Conservation (phyloP, 2,329 filamentous ascomycete genomes). For the Neophaeococcomyces aloes region DNA sequence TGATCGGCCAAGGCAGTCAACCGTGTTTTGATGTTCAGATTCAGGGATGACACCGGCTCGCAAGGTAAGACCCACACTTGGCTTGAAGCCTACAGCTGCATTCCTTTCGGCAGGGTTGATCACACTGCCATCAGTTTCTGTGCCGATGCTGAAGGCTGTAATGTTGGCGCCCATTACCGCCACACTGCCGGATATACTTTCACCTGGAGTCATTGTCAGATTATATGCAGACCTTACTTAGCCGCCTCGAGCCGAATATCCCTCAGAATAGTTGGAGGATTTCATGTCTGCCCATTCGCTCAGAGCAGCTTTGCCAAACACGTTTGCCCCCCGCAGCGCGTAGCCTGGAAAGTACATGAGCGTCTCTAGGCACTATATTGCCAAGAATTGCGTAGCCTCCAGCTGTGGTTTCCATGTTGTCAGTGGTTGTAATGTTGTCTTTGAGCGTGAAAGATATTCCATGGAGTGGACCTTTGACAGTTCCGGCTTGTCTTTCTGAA, state of each 20-base stretch:
- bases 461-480: constrained; percentile 26
- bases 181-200: constrained; percentile 24
- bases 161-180: constrained; percentile 26
- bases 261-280: constrained; percentile 24
- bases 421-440: constrained; percentile 24
- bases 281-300: constrained; percentile 18
- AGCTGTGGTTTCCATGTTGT: constrained; percentile 22
- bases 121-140: constrained; percentile 27
- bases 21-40: constrained; percentile 21
- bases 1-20: constrained; percentile 20
- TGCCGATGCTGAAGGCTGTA: constrained; percentile 26
- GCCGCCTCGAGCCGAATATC: constrained; percentile 55
- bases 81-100: constrained; percentile 22
- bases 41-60: constrained; percentile 26
- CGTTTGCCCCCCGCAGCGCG: constrained; percentile 23
- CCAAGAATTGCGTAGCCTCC: constrained; percentile 22
- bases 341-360: constrained; percentile 18
- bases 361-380: constrained; percentile 14
- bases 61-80: constrained; percentile 26
- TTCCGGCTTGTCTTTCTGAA: too few species aligned
- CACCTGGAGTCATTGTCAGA: not conserved
- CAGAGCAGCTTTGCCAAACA: constrained; percentile 26
- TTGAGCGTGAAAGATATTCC: constrained; percentile 29
- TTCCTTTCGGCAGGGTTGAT: constrained; percentile 22
- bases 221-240: constrained; percentile 50